Evolutionary conservation across 306 rosid species (phyloP), one percentile per base, ranked within the genome.

Genomic region (Acacia crassicarpa): DNA sequence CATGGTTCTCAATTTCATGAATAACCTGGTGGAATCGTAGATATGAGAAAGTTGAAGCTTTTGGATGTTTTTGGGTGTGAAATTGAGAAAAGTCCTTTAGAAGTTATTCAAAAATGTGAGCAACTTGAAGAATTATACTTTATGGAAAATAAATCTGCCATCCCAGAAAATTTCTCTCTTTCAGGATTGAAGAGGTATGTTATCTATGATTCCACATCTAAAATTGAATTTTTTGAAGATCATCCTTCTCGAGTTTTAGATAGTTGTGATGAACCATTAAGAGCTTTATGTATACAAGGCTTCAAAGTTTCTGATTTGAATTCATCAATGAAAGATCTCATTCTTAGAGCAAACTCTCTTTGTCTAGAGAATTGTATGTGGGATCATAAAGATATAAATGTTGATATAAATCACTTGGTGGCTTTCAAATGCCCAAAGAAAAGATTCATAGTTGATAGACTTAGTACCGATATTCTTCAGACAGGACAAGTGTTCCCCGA

Each of bases 91-190:
- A 58, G 13, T 1, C 79, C 69, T 38, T 22, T 56, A 13, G 69
- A 58, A 35, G 79, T 75, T 3, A 22, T 58, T 13, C n/a, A 15
- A 41, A 75, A 12, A 75, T 75, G 79, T 58, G 8, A 8, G 9
- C 63, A n/a, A 1, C 22, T 75, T 1, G n/a, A 75, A 3, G 79
- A 75, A 58, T 22, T 75, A 19, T 56, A 22, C 44, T 9, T 75
- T 3, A 6, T 3, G 23, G 5, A 4, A 13, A 0, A 7, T 7
- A 1, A 2, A 7, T 6, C 44, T 6, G 0, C 2, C 3, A 20
- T 33, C 14, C 15, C 4, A 12, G 15, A 54, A 35, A 56, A n/a
- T 33, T 46, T 75, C 3, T 75, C 68, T 38, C 25, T 38, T 43
- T 46, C 68, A 75, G 13, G 33, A 13, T 2, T 75, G 25, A 5